These are phyloP conservation scores for Pistacia integerrima DNA, from an alignment of 345 rosid genomes.

Conservation along the genomic window DNA sequence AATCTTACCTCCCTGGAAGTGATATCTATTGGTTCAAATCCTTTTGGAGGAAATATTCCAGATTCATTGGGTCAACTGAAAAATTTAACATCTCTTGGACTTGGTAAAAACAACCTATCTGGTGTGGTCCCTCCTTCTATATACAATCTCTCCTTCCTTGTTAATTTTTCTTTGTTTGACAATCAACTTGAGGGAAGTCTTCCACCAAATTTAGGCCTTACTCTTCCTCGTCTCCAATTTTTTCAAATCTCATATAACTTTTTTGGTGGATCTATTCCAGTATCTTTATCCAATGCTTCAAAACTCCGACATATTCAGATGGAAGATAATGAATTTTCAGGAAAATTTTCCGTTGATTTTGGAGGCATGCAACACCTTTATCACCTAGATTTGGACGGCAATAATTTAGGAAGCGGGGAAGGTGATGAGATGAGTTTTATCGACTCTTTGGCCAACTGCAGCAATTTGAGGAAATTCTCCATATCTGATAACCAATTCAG, in stretches of 20 bases:
- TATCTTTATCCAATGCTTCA: constrained; percentile 27
- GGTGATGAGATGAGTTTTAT: constrained; percentile 22
- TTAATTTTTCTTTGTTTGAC: not conserved
- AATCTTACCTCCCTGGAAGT: constrained; percentile 19
- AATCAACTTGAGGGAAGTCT: constrained; percentile 32
- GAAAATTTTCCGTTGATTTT: constrained; percentile 19
- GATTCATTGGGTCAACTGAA: constrained; percentile 3
- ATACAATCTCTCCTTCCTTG: constrained; percentile 12
- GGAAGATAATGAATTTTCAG: constrained; percentile 8
- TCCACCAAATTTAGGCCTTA: constrained; percentile 15
- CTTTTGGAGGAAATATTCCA: not conserved
- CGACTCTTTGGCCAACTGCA: constrained; percentile 16
- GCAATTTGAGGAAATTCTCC: not conserved
- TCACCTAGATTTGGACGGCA: not conserved
- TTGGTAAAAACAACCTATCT: constrained; percentile 9
- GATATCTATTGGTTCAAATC: not conserved
- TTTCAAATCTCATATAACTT: not conserved
- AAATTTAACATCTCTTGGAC: not conserved
- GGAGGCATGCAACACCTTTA: constrained; percentile 13
- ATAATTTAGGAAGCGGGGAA: constrained; percentile 20
- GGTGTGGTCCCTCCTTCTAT: too few relatives aligned
- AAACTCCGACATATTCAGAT: not conserved
- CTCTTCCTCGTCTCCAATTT: constrained; percentile 7
- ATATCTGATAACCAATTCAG: constrained; percentile 3
- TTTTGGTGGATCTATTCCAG: constrained; percentile 26